These are phyloP conservation scores for Petunia hybrid DNA, from an alignment of 305 asterid species.

Conservation along the genomic window DNA sequence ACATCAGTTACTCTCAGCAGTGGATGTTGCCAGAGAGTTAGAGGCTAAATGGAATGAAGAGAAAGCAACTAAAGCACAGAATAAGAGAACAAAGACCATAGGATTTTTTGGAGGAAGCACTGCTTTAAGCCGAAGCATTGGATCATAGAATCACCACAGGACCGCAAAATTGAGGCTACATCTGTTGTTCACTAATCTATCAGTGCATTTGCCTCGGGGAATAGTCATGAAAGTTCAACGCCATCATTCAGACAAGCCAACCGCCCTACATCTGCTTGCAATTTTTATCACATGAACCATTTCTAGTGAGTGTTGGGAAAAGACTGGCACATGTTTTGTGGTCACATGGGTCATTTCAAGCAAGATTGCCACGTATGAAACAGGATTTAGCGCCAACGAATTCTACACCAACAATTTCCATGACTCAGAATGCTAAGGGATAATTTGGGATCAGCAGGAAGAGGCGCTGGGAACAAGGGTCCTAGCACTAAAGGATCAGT, in stretches of 20 bases:
- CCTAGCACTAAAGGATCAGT: background rate
- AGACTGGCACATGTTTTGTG: too few relatives aligned
- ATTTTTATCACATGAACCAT: background rate
- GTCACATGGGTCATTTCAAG: too few relatives aligned
- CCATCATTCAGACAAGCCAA: background rate
- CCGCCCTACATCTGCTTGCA: background rate
- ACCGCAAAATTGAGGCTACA: rapidly evolving
- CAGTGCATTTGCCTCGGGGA: background rate
- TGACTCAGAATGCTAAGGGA: too few relatives aligned
- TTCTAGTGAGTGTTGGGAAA: too few relatives aligned
- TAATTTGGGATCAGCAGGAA: background rate
- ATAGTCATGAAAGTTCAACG: background rate
- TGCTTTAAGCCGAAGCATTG: background rate
- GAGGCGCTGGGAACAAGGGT: background rate
- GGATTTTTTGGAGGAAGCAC: background rate
- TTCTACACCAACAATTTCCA: background rate
- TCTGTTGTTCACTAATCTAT: background rate
- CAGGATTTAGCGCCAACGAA: background rate
- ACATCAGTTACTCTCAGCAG: too few relatives aligned
- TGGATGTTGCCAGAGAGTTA: too few relatives aligned
- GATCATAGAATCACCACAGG: background rate
- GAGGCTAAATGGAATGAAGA: background rate
- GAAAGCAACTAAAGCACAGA: background rate
- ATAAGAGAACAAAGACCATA: background rate
- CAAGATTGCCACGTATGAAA: background rate